Percentiles rank a stretch among this genome's conserved stretches.
Evolutionary conservation across 768 basidiomycete species (phyloP).

Genomic region (Termitomyces sp.): DNA sequence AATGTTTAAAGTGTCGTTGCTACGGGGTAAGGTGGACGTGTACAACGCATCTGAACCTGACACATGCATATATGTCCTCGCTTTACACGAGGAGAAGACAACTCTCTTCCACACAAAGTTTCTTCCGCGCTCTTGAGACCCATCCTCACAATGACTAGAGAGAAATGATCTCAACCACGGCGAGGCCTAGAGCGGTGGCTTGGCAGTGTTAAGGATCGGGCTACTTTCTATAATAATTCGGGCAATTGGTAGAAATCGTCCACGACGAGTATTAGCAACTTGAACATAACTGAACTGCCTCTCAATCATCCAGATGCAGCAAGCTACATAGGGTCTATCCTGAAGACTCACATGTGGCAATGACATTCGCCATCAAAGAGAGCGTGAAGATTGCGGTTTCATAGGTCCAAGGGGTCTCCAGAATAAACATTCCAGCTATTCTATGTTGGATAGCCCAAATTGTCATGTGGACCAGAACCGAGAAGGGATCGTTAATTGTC

Average conservation of each 20-base stretch:
- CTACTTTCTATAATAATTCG: slow-evolving; percentile 8
- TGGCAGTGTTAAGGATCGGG: slow-evolving; percentile 5
- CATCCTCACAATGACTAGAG: neutral
- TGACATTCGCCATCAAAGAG: neutral
- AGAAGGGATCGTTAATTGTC: neutral
- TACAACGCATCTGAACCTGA: neutral
- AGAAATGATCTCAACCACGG: neutral
- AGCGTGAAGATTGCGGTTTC: neutral
- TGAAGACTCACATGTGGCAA: neutral
- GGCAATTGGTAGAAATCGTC: neutral
- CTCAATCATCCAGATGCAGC: neutral
- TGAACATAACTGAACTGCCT: neutral
- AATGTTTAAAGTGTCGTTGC: neutral
- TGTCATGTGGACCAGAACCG: neutral
- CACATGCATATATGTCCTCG: neutral
- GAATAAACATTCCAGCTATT: neutral
- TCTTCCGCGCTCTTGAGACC: neutral
- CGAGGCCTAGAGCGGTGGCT: neutral
- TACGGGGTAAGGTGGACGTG: neutral
- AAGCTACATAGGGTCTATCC: neutral
- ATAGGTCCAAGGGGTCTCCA: neutral
- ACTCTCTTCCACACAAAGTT: neutral
- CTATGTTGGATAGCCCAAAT: neutral
- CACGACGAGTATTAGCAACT: neutral
- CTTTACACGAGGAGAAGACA: neutral